Evolutionary conservation across 148 eudicot genomes (phyloP), one percentile per base, ranked within the genome.

Genomic region (Diospyros kaki): DNA sequence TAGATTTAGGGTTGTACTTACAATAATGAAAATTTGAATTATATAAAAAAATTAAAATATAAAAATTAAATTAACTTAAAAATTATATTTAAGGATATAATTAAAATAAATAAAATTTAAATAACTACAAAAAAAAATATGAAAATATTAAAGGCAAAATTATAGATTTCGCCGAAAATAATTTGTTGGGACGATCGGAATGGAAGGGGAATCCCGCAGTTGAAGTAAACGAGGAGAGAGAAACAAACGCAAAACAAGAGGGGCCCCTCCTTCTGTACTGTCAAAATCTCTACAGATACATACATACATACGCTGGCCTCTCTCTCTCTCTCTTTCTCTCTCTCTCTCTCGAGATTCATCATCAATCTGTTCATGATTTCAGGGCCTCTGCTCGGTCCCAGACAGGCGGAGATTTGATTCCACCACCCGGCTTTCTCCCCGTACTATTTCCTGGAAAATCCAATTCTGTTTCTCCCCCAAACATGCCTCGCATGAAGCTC

Each of bases 221-320:
- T 65, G 77, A 69, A 67, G 81, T 73, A 67, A 69, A 77, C 71
- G 75, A 77, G 74, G 75, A 17, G 65, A 71, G 75, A 71, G 75
- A 69, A 53, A 75, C 3, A 73, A 15, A 45, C 51, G 62, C 9
- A 45, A 10, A 61, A 17, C 52, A 11, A 9, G 39, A 40, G 39
- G 18, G 39, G 60, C 48, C 53, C 60, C 73, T 44, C 73, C 43
- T 68, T 53, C 56, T n/a, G 68, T 68, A 48, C 81, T 51, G 73
- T 68, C 81, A 28, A 73, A 74, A 73, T 67, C 69, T 75, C 54
- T 67, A 14, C 53, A 5, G 46, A 58, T 42, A n/a, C 43, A 14
- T 0, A 28, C 28, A 28, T 28, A 28, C 28, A 28, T 28, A 28
- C 28, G 28, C 28, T 28, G 28, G 28, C 28, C 28, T 28, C 28